Evolutionary conservation across 192 early-diverging fungal genomes (phyloP), one percentile per base, ranked within the genome.

Genomic region (Coemansia sp.): DNA sequence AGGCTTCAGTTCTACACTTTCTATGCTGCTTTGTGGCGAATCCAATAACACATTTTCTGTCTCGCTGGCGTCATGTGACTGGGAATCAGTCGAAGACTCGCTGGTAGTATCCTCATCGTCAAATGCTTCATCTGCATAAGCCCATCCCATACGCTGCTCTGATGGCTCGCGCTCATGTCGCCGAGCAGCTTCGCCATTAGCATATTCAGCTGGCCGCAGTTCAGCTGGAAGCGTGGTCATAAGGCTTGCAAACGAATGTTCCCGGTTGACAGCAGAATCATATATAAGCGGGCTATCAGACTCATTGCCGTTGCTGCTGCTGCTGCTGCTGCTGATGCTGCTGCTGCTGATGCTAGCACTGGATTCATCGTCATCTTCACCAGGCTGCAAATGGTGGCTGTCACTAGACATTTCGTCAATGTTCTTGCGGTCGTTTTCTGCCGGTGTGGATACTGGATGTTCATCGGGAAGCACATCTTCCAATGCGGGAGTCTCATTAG

Each of bases 81-180:
- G 33, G 33, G 6, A 2, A 35, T 35, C 10, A 35, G 10, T 6
- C 7, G 33, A 35, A 35, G 33, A 35, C 6, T 31, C 30, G 30
- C 30, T 31, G 30, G 3, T 31, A 31, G 1, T 35, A 7, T 35
- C 6, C 6, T 35, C 33, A 35, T 35, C 53, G 26, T 53, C 59
- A 45, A 56, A 61, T 9, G 59, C 66, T 43, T 68, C 66, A 28
- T 68, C 66, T 1, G 66, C 66, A 19, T 68, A 68, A 1, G 66
- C 53, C 66, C 66, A 68, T 7, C 49, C 49, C 11, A 41, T 57
- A n/a, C 59, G 61, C 38, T 20, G 46, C 13, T 48, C 52, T 13
- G 61, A 49, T 33, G 53, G 41, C 5, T 30, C 45, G 2, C 41
- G 30, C 19, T 31, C 54, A 43, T 56, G 54, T 13, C 31, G 48